These are phyloP conservation scores for Kurtzmaniella cleridarum DNA, from an alignment of 805 yeast genomes.

Conservation along the genomic window DNA sequence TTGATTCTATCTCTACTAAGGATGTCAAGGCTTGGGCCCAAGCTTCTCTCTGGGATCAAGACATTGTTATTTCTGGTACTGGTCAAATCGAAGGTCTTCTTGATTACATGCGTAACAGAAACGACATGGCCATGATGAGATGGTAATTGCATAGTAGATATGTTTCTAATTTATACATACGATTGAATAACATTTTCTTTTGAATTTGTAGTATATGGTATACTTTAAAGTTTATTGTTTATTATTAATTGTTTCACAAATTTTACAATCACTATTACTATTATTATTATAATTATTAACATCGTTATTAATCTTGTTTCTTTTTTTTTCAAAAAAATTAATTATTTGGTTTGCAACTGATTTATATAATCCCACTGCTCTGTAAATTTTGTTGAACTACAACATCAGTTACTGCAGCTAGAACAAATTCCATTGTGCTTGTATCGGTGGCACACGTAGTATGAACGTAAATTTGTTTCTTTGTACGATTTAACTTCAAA, in stretches of 20 bases:
- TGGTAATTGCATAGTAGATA: slow-evolving; percentile 23
- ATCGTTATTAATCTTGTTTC: no score
- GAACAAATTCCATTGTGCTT: slow-evolving; percentile 79
- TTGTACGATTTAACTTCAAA: slow-evolving; percentile 55
- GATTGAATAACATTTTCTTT: not conserved
- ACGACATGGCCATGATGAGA: slow-evolving; percentile 87
- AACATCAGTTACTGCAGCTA: slow-evolving; percentile 90
- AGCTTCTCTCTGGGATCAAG: slow-evolving; percentile 73
- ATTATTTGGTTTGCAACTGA: no score
- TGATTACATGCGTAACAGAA: slow-evolving; percentile 83
- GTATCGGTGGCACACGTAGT: slow-evolving; percentile 96
- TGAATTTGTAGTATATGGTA: slow-evolving; percentile 2
- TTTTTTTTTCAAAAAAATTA: no score
- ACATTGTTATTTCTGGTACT: slow-evolving; percentile 75
- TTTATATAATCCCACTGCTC: slow-evolving; percentile 65
- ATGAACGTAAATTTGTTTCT: slow-evolving; percentile 82
- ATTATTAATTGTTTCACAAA: slow-evolving; percentile 1
- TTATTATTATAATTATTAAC: no score
- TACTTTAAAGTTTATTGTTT: slow-evolving; percentile 1
- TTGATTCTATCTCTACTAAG: slow-evolving; percentile 58
- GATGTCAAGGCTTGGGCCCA: slow-evolving; percentile 72
- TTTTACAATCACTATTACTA: no score
- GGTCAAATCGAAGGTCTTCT: slow-evolving; percentile 83
- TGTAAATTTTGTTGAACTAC: slow-evolving; percentile 77
- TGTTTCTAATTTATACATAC: not conserved